Conservation (phyloP, 208 protist species). For the Wallacemonas sp. region DNA sequence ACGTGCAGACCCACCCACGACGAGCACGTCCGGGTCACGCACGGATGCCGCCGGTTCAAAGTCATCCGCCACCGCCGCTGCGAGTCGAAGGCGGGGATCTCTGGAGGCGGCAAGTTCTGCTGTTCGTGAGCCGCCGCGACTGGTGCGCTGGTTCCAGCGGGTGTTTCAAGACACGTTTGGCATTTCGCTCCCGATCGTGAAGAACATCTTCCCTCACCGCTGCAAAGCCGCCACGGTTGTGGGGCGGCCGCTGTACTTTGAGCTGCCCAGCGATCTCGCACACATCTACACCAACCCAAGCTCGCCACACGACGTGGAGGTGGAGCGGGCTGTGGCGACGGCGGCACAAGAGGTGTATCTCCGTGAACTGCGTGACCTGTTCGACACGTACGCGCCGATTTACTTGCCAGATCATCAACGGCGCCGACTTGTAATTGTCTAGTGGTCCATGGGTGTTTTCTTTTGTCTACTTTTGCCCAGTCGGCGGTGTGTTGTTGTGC, state of each 20-base stretch:
- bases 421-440: constrained; percentile 27
- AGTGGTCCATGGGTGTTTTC: no score
- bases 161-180: constrained; percentile 50
- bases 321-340: constrained; percentile 26
- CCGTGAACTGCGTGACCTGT: constrained; percentile 36
- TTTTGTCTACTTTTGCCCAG: no score
- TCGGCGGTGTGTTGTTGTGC: no score
- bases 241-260: constrained; percentile 46
- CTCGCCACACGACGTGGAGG: constrained; percentile 28
- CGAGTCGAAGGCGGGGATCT: no score
- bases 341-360: constrained; percentile 39
- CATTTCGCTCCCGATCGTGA: constrained; percentile 54
- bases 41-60: no score
- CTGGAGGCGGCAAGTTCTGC: no score
- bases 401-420: constrained; percentile 31
- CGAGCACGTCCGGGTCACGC: not conserved
- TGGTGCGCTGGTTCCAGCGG: constrained; percentile 25
- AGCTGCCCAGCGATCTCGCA: constrained; percentile 26
- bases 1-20: not conserved
- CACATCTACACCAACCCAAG: constrained; percentile 33
- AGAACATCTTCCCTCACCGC: constrained; percentile 44
- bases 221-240: constrained; percentile 44
- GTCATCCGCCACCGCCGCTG: no score
- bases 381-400: constrained; percentile 41
- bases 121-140: constrained; percentile 10